phyloP scores from a whole-genome alignment of 306 rosid species.

The Prunus campanulata region DNA sequence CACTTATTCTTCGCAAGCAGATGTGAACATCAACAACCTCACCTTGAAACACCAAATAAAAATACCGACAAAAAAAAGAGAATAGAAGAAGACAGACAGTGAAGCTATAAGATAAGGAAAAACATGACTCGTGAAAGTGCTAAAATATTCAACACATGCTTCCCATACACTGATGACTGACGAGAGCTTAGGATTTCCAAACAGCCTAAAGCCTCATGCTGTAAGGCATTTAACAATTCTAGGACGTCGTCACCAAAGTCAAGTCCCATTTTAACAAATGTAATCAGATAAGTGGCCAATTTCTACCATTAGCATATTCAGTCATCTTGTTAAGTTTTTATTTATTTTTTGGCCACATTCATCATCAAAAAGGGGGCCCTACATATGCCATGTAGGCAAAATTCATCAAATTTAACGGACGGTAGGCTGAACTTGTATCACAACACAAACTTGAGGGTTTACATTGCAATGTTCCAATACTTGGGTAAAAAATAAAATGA shows the following conservation, averaged over 20 bases:
- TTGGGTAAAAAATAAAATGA: too few species aligned
- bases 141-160: not conserved
- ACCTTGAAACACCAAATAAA: not conserved
- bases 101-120: not conserved
- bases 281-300: not conserved
- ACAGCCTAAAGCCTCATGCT: not conserved
- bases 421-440: too few species aligned
- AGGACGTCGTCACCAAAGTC: not conserved
- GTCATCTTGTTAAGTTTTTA: not conserved
- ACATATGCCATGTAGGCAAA: too few species aligned
- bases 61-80: too few species aligned
- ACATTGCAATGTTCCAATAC: too few species aligned
- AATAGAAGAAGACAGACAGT: not conserved
- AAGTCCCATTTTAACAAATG: not conserved
- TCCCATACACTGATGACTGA: not conserved
- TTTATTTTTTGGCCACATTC: too few species aligned
- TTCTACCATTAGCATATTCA: not conserved
- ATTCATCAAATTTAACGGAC: too few species aligned
- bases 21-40: not conserved
- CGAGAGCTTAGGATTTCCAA: not conserved
- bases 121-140: not conserved
- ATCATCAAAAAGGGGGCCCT: too few species aligned
- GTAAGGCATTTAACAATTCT: not conserved
- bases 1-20: not conserved
- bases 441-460: too few species aligned